Evolutionary conservation across 2,329 filamentous ascomycete genomes (phyloP), one percentile per base, ranked within the genome.

Genomic region (Chrysosphaeria jannelii): DNA sequence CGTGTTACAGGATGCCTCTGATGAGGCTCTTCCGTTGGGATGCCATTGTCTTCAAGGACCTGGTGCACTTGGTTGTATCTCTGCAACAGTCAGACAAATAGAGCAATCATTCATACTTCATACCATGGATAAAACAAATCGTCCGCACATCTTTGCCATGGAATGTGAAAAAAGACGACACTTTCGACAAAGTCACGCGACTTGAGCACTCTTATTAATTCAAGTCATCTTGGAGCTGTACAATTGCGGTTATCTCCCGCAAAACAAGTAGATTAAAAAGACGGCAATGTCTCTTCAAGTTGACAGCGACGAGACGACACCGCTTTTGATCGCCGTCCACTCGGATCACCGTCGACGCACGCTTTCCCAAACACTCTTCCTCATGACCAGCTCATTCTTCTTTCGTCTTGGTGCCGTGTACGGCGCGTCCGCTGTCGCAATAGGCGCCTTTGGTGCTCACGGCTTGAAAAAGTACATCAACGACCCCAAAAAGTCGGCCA

Each of bases 1-100:
- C 5, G 9, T 13, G 12, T 8, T n/a, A n/a, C 16, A 18, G 7
- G 7, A 8, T 11, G 21, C 5, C 13, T 13, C 3, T 23, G 21
- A 8, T 30, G 14, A 8, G 27, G 18, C 9, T 25, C 10, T 6
- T 18, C 13, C 2, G 21, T 17, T 4, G 21, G 13, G 11, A 30
- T 22, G 5, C 27, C 27, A 20, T 76, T 57, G 17, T 76, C 54
- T 35, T 72, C 56, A 5, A 91, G 50, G 39, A 70, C 64, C 26
- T 53, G 57, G 24, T 69, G 67, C 27, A 90, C 56, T 39, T 76
- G 68, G 13, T 65, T 68, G 17, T 74, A 67, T 30, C 74, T 60
- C 75, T 88, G 21, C 21, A 18, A 10, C 13, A 25, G 10, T 10
- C 2, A 25, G 10, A 8, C 17, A 7, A 13, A 15, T 11, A 10